A percentile compares a stretch with the other conserved stretches of the same genome.
Conservation (phyloP, 2,329 filamentous ascomycete species). For the Rutstroemia sp. region DNA sequence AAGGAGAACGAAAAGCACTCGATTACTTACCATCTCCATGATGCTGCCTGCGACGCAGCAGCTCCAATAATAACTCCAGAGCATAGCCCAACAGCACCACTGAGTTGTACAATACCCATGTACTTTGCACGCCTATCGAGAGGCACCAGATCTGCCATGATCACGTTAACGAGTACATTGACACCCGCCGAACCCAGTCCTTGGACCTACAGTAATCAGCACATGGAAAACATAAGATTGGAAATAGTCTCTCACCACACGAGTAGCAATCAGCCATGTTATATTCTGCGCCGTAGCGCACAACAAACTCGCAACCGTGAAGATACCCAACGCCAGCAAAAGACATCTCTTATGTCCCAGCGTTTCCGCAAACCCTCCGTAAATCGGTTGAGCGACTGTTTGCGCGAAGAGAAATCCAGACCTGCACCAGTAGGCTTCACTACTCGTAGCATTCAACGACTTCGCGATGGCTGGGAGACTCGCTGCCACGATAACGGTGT, state of each 20-base stretch:
- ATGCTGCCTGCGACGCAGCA: constrained; percentile 7
- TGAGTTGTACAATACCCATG: constrained; percentile 26
- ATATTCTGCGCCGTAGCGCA: constrained; percentile 14
- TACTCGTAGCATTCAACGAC: constrained; percentile 10
- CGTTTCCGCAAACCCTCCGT: constrained; percentile 11
- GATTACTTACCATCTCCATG: constrained; percentile 12
- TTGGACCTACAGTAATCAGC: constrained; percentile 9
- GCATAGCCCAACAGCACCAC: constrained; percentile 17
- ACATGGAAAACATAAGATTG: neutral
- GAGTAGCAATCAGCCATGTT: constrained; percentile 10
- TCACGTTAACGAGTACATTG: constrained; percentile 37
- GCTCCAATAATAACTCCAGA: constrained; percentile 15
- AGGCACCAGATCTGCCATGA: constrained; percentile 44
- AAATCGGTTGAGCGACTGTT: constrained; percentile 14
- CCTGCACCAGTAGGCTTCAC: constrained; percentile 15
- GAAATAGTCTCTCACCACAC: constrained; percentile 2
- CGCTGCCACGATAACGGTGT: neutral
- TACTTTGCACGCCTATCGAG: constrained; percentile 40
- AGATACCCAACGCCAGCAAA: constrained; percentile 11
- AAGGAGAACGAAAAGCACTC: neutral
- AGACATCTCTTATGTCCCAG: constrained; percentile 13
- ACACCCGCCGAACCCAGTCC: constrained; percentile 42
- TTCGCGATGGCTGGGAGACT: constrained; percentile 14
- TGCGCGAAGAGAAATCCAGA: constrained; percentile 16
- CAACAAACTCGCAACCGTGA: constrained; percentile 2